Conservation (phyloP, 257 asterid species). For the Nicotiana noctiflora region DNA sequence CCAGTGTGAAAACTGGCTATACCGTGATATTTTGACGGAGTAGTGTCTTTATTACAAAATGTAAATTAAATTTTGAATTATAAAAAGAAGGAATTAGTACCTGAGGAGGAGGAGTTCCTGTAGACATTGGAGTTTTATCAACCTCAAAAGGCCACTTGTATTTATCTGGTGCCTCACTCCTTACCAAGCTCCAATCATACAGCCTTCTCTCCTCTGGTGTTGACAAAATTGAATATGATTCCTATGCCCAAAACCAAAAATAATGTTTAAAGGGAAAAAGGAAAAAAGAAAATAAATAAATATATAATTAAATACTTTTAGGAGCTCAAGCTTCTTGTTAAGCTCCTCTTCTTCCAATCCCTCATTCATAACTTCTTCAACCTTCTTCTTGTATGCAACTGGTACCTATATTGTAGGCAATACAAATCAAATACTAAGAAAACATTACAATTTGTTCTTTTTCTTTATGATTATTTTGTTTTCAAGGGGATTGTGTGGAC, state of each 20-base stretch:
- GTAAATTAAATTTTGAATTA: no score
- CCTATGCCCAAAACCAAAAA: slow-evolving; percentile 23
- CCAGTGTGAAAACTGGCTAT: no score
- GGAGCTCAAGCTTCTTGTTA: slow-evolving; percentile 38
- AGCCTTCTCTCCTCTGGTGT: slow-evolving; percentile 58
- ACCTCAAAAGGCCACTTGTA: slow-evolving; percentile 73
- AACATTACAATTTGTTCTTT: not conserved
- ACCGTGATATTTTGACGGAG: no score
- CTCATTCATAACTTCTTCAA: slow-evolving; percentile 34
- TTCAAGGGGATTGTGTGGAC: slow-evolving; percentile 11
- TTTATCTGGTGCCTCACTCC: slow-evolving; percentile 42
- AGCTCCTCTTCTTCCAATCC: slow-evolving; percentile 45
- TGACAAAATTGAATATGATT: slow-evolving; percentile 55
- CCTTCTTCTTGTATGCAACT: slow-evolving; percentile 43
- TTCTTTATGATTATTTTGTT: no score
- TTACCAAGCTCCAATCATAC: slow-evolving; percentile 81
- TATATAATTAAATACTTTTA: slow-evolving; percentile 31
- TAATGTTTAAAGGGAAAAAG: no score
- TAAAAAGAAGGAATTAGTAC: slow-evolving; percentile 13
- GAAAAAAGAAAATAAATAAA: not conserved
- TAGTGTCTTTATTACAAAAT: no score
- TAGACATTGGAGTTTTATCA: slow-evolving; percentile 40
- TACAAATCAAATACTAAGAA: not conserved
- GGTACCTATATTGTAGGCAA: slow-evolving; percentile 32
- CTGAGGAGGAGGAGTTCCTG: slow-evolving; percentile 50